Base-by-base conservation (phyloP, 1,139 yeast species). In the Debaryomycetaceae sp. region DNA sequence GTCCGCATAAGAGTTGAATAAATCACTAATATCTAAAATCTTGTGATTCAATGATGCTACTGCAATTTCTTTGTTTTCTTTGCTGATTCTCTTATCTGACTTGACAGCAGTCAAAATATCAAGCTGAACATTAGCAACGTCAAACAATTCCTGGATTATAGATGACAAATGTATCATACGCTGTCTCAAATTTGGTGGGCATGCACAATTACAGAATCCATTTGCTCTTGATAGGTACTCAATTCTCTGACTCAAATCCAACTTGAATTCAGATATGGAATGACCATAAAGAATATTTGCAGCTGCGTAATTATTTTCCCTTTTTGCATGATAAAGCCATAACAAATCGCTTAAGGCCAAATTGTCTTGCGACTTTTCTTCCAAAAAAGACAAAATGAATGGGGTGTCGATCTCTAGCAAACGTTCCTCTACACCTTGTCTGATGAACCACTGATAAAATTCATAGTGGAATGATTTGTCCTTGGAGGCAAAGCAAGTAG, bases 191-290 rank as follows among this genome's bases (percentile, higher is more conserved):
- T 78, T 81, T 31, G 95, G 90, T 22, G 95, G 86, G 52, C 93
- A 83, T 30, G 81, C 83, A 62, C 96, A 85, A 57, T 87, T 87
- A 60, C 97, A 87, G 69, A 88, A 91, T 3, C 97, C 97, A 61
- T 86, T 87, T 1, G 97, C 98, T 53, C 98, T 79, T 1, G 97
- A 87, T 48, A 93, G 74, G 58, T 80, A 90, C 62, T 91, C 97
- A 41, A 93, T 85, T 62, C 99, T 78, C 55, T 86, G 85, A 36
- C 78, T 75, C 49, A 93, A 74, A 36, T 77, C 68, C 45, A 93
- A 72, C 11, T 78, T 77, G 62, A 90, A 90, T 44, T 84, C 86
- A 24, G 95, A 83, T 22, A 81, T 72, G 0, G 97, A 85, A 49
- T 93, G 69, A 6, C 81, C 75, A 55, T 85, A 86, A 47, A 95